Evolutionary conservation across 148 eudicot genomes (phyloP), one percentile per base, ranked within the genome.

Genomic region (Persicaria tinctoria): DNA sequence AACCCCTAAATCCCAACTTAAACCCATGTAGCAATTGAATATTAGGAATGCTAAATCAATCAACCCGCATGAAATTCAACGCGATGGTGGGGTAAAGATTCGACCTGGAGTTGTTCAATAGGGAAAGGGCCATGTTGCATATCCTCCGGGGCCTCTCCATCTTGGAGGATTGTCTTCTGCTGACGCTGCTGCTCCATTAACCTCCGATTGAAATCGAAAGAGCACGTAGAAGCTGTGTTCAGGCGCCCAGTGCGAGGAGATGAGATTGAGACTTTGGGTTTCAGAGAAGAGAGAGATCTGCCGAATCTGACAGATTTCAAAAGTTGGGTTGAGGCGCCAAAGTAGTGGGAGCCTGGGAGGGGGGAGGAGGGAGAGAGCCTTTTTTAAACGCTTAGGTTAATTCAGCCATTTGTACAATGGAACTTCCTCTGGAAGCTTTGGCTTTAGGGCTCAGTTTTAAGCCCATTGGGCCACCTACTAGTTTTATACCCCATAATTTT

Each of bases 61-160:
- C 17, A 70, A 55, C 72, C 77, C 71, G 51, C 64, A 63, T 70
- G n/a, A 51, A 51, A 66, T 70, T 56, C 1, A 41, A 56, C 38
- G 46, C 23, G 46, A 69, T 51, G 12, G 32, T 18, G 51, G 23
- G 1, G 23, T 51, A 38, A 46, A 6, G 57, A 72, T 14, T 70
- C 47, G 57, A 86, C 98, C 92, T 93, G 98, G 75, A 93, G 96
- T 27, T 89, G 90, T 76, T 93, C 98, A 46, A 93, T 76, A 4
- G 96, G 98, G 70, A 85, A 89, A 76, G 98, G 98, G 51, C 98
- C 98, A 72, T 87, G 91, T 73, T 87, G 91, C 17, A 89, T 73
- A 16, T 93, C 97, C 60, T 87, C 96, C 2, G 23, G 17, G 51
- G 85, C 90, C 16, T 84, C 89, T 7, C 78, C 44, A 72, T 86